Conservation (phyloP, 139 green algal species). For the Mychonastes homosphaera region DNA sequence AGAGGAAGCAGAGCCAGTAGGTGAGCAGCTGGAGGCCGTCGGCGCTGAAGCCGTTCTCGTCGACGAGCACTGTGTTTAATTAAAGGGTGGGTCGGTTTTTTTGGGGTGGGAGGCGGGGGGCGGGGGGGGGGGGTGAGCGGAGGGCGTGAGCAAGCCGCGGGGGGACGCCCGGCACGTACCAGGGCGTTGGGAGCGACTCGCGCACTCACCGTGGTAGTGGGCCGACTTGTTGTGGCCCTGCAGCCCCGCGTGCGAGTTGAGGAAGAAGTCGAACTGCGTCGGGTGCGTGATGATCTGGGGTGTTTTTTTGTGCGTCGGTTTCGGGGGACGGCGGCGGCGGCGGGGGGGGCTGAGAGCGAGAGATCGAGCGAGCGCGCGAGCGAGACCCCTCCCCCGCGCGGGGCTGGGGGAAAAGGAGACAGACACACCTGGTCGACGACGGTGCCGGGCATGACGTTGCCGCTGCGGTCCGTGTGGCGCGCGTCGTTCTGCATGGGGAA, state of each 20-base stretch:
- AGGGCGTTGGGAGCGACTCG: not conserved
- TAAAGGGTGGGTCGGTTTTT: not conserved
- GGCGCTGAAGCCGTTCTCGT: constrained; percentile 69
- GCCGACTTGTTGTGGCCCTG: constrained; percentile 66
- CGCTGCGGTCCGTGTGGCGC: constrained; percentile 13
- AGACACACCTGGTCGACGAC: constrained; percentile 64
- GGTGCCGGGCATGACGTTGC: constrained; percentile 53
- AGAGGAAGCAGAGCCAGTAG: constrained; percentile 81
- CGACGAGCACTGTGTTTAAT: constrained; percentile 48
- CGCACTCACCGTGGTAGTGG: constrained; percentile 42
- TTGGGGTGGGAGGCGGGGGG: no score
- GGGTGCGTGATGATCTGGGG: constrained; percentile 42
- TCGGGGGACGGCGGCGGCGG: no score
- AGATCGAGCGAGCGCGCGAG: no score
- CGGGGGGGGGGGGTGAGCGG: no score
- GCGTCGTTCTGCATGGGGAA: no score
- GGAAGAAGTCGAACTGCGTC: constrained; percentile 76
- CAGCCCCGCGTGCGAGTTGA: constrained; percentile 71
- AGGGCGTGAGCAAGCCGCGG: no score
- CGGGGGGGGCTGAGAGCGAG: no score
- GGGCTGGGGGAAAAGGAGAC: no score
- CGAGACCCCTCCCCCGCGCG: no score
- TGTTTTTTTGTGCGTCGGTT: no score
- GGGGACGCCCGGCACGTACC: no score
- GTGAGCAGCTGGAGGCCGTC: constrained; percentile 71